Evolutionary conservation across 208 protist species (phyloP).

Genomic region (Trypanosoma platydactyli): DNA sequence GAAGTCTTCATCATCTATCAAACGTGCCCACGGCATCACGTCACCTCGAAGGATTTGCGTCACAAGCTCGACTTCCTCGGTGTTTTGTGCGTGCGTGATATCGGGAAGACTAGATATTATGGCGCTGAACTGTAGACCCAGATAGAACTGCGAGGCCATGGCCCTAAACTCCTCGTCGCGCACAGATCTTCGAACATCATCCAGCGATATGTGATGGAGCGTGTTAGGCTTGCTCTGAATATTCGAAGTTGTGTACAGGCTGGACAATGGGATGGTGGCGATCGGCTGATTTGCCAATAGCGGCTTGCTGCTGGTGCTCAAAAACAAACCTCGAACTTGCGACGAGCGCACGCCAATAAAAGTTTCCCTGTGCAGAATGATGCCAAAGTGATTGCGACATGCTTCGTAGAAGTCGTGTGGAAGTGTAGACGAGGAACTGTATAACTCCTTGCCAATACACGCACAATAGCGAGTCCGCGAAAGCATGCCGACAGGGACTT

Average conservation of each 20-base stretch:
- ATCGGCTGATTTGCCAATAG: conserved; percentile 75
- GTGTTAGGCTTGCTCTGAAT: conserved; percentile 69
- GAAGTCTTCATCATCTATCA: conserved; percentile 91
- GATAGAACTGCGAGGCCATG: conserved; percentile 86
- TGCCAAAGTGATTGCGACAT: conserved; percentile 60
- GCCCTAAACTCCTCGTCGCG: conserved; percentile 70
- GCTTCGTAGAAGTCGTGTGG: conserved; percentile 70
- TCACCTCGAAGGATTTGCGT: conserved; percentile 43
- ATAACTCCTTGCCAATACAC: conserved; percentile 67
- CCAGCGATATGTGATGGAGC: conserved; percentile 53
- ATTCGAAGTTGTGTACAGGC: conserved; percentile 68
- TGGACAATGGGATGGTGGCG: conserved; percentile 73
- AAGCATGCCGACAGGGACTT: conserved; percentile 31
- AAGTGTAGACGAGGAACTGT: conserved; percentile 66
- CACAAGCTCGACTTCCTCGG: conserved; percentile 44
- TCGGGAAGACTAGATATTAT: conserved; percentile 74
- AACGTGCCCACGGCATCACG: conserved; percentile 77
- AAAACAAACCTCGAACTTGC: conserved; percentile 82
- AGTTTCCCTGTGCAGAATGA: conserved; percentile 65
- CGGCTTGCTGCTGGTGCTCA: conserved; percentile 32
- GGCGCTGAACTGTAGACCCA: conserved; percentile 80
- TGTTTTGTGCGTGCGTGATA: conserved; percentile 38
- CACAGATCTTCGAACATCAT: conserved; percentile 63
- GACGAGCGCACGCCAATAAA: conserved; percentile 86
- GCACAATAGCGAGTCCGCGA: conserved; percentile 28